Base-by-base conservation (phyloP, 164 flowering plant genomes). In the Vitis amurensis region DNA sequence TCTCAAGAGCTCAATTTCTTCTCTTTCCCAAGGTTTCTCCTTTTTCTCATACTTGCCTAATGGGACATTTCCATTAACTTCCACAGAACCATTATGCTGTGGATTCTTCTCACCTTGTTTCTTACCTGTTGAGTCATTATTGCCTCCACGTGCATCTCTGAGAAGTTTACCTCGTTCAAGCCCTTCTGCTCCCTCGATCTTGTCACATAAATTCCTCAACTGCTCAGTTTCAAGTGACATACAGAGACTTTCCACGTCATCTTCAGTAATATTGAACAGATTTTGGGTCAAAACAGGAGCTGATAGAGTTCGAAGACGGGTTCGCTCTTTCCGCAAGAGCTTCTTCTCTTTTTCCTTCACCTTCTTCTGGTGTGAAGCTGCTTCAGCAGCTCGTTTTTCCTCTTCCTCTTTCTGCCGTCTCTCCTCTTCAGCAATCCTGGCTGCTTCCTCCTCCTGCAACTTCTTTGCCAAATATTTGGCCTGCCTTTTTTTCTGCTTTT, bases 391-490 rank as follows among this genome's bases (percentile, higher is more conserved):
- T 15, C 61, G 81, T 74, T 62, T 91, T 11, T 86, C 91, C 55
- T 87, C 94, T 70, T 88, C 94, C 74, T 83, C 94, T 78, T 89
- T 94, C 66, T 71, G 75, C 0, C 68, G 81, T 69, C 50, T 90
- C 82, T 88, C 96, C 80, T 92, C 97, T 77, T 89, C 97, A 50
- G 86, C 92, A 77, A 64, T 73, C 77, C 88, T 85, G 12, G 85
- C 92, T 64, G 93, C 93, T 74, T 89, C 97, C 75, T 92, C 97
- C 74, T 94, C 98, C 76, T 91, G 91, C 80, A 80, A 55, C 81
- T 81, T 89, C 85, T 82, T 92, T 5, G 89, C 93, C 76, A 92
- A 67, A 72, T 57, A 59, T 80, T 91, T 94, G 8, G 97, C 93
- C 72, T 86, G 86, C 76, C 86, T 94, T 72, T 83, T 94, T 82